Base-by-base conservation (phyloP, 495 filamentous ascomycete species). In the Hypoxylon fuscum region DNA sequence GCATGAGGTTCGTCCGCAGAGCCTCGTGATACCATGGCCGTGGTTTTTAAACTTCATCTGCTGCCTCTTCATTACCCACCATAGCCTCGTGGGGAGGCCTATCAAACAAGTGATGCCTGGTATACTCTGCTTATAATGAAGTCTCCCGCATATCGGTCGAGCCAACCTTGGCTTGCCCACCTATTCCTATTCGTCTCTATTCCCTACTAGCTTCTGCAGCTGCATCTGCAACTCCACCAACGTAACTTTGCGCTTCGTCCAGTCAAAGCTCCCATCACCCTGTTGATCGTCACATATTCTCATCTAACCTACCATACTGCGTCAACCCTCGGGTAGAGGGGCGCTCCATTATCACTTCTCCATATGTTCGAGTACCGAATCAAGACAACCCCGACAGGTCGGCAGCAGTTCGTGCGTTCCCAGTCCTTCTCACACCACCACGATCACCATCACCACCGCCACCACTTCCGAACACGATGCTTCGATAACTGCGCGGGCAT, bases 401-500 rank as follows among this genome's bases (percentile, higher is more conserved):
- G 53, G 7, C 49, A 40, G 35, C 43, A 23, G 15, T 59, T 55
- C 38, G 42, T 43, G 18, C 64, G 64, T 25, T 68, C 68, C 11
- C 55, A 64, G 14, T 67, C 64, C 20, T 66, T 63, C 59, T 57
- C 43, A 2, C 54, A 70, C 29, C 59, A 62, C 32, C 52, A 65
- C 55, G 44, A 59, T 48, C 41, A 55, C 45, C 34, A 58, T 17
- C 46, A 35, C n/a, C 45, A 50, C n/a, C 52, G 46, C 11, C 38
- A 49, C 41, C 58, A 58, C 21, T 35, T 34, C 40, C 59, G 47
- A 15, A 15, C 52, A 8, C 51, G 56, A 53, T 70, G 68, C 45
- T 56, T 35, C 40, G 68, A 70, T n/a, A 52, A 58, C 68, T 70
- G 68, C 27, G 67, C 69, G 27, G 55, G 64, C 18, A 49, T 72